Base-by-base conservation (phyloP, 345 rosid genomes). In the Luvunga scandens region DNA sequence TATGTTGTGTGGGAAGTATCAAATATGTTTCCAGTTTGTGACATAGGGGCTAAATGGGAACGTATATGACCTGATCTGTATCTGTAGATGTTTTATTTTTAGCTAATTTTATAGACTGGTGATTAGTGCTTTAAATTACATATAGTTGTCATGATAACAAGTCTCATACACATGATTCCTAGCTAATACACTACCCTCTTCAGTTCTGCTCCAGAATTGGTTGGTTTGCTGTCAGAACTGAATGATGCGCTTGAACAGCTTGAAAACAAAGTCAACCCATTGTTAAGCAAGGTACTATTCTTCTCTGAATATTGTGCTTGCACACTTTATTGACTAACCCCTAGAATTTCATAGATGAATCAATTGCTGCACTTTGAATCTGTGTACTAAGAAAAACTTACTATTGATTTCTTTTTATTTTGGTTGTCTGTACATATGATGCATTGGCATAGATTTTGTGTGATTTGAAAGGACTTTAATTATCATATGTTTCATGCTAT, bases 161-260 rank as follows among this genome's bases (percentile, higher is more conserved):
- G 24, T 53, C 60, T 30, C 16, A 63, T 72, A 34, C 28, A 69
- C 30, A 18, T 69, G 36, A 2, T 53, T 25, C 61, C 39, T 66
- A 2, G 27, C 66, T 77, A 8, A 39, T 67, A 12, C 57, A 39
- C 30, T 75, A 50, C 59, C 60, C 10, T 7, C 27, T 80, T 5
- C 92, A 95, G 99, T 81, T 89, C 97, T 87, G 98, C 97, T 53
- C 99, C 99, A 69, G 99, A 95, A 76, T 82, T 95, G 72, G 89
- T 93, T 74, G 94, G 97, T 78, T 86, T 95, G 80, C 88, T 91
- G 78, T 90, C 94, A 36, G 99, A 95, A 88, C 86, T 95, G 72
- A 88, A 90, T 45, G 88, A 85, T 82, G 86, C 98, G 39, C 78
- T 87, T 24, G 91, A 89, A 50, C 86, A 91, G 87, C 96, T 95